A percentile compares a stretch with the other conserved stretches of the same genome.
phyloP scores from a whole-genome alignment of 345 rosid species.

The Brassica carinata region DNA sequence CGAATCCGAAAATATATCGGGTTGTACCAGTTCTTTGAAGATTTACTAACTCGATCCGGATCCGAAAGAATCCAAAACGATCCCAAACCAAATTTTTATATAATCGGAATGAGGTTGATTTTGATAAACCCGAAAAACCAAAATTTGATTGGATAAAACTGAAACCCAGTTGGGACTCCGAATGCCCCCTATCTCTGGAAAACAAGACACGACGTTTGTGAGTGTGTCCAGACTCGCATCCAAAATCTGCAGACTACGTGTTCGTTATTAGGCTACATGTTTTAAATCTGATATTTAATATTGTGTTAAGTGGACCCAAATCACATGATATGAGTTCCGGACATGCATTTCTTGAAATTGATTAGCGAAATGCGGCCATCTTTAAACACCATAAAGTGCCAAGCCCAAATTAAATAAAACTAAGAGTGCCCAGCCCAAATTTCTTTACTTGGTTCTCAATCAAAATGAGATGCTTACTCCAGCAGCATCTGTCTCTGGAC shows the following conservation, averaged over 20 bases:
- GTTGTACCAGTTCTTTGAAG: too few species aligned
- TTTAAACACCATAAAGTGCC: background rate
- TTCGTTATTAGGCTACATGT: conserved; percentile 9
- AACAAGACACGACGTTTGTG: conserved; percentile 35
- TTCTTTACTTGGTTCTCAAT: background rate
- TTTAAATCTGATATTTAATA: background rate
- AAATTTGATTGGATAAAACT: too few species aligned
- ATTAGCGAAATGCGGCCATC: background rate
- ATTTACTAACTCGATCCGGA: too few species aligned
- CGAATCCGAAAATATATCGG: too few species aligned
- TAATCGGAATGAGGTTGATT: too few species aligned
- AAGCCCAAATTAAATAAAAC: background rate
- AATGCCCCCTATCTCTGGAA: conserved; percentile 2
- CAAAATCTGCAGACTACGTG: conserved; percentile 27
- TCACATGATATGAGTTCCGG: background rate
- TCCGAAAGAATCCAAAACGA: too few species aligned
- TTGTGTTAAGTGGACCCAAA: background rate
- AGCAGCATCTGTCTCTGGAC: background rate
- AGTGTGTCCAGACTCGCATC: conserved; percentile 36
- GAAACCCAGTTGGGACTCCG: too few species aligned
- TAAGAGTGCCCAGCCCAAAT: background rate
- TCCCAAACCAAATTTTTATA: too few species aligned
- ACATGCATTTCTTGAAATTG: background rate
- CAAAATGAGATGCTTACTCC: background rate
- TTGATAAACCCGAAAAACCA: too few species aligned